Evolutionary conservation across 2,329 filamentous ascomycete species (phyloP).

Genomic region (Fusarium foetens): DNA sequence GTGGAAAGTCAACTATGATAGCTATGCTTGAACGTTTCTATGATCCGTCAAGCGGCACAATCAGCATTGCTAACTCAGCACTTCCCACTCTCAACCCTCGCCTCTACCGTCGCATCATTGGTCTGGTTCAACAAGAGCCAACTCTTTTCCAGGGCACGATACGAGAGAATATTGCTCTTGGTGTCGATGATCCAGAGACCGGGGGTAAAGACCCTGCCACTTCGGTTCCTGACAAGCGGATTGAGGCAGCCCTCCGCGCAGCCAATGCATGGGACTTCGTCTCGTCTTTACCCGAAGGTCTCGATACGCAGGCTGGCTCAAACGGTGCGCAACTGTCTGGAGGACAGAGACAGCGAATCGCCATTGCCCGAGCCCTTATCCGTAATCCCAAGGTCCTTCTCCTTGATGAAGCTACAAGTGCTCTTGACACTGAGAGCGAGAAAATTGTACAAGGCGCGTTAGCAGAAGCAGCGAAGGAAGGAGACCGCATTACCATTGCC

Average conservation of each 20-base stretch:
- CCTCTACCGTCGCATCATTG: conserved; percentile 62
- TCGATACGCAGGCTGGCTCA: conserved; percentile 70
- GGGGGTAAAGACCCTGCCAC: conserved; percentile 6
- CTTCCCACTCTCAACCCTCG: conserved; percentile 56
- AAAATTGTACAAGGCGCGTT: conserved; percentile 79
- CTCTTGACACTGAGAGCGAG: conserved; percentile 44
- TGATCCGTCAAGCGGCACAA: conserved; percentile 55
- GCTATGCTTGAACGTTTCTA: conserved; percentile 61
- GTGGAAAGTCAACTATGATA: conserved; percentile 71
- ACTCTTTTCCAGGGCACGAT: conserved; percentile 82
- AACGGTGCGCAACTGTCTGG: conserved; percentile 73
- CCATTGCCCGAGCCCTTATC: conserved; percentile 72
- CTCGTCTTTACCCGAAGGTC: conserved; percentile 54
- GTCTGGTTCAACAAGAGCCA: conserved; percentile 68
- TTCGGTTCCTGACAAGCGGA: conserved; percentile 44
- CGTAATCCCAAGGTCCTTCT: conserved; percentile 41
- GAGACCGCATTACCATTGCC: conserved; percentile 58
- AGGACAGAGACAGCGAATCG: conserved; percentile 74
- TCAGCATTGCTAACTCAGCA: conserved; percentile 58
- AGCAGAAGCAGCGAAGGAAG: conserved; percentile 76
- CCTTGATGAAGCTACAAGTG: conserved; percentile 43
- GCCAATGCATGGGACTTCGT: conserved; percentile 63
- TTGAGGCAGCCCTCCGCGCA: conserved; percentile 58
- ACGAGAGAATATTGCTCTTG: conserved; percentile 77
- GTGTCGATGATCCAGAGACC: conserved; percentile 34